Percentiles rank a stretch among this genome's conserved stretches.
phyloP scores from a whole-genome alignment of 352 stramenopile genomes.

The Pythium utonaiense region DNA sequence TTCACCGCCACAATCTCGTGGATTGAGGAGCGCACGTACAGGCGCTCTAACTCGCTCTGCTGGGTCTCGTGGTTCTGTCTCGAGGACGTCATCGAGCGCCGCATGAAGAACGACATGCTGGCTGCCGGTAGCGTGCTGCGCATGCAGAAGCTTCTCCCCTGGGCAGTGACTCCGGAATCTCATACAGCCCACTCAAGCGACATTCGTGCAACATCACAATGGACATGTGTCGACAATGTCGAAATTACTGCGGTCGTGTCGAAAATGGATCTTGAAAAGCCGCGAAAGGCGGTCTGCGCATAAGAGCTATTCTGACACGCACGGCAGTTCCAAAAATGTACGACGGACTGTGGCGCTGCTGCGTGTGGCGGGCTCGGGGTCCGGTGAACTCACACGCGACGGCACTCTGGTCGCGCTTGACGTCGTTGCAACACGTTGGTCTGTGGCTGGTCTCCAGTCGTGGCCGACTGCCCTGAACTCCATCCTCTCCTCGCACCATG shows the following conservation, averaged over 20 bases:
- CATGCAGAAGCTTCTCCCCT: constrained; percentile 1
- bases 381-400: background rate
- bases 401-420: background rate
- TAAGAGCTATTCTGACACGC: constrained; percentile 4
- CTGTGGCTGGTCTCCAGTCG: background rate
- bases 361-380: background rate
- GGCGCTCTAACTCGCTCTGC: constrained; percentile 73
- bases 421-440: background rate
- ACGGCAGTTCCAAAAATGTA: constrained; percentile 1
- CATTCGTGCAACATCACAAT: constrained; percentile 19
- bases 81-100: constrained; percentile 32
- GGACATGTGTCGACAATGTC: background rate
- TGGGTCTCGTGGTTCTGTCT: constrained; percentile 61
- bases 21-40: constrained; percentile 38
- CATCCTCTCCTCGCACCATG: constrained; percentile 1
- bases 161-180: too few relatives aligned
- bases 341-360: background rate
- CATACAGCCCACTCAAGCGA: constrained; percentile 1
- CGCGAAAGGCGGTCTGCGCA: background rate
- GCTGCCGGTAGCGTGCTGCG: background rate
- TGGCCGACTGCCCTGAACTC: background rate
- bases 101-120: constrained; percentile 53
- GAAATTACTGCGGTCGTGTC: background rate
- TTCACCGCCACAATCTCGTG: background rate
- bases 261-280: constrained; percentile 11